phyloP scores from a whole-genome alignment of 208 protist species.

The Acanthamoeba culbertsoni region DNA sequence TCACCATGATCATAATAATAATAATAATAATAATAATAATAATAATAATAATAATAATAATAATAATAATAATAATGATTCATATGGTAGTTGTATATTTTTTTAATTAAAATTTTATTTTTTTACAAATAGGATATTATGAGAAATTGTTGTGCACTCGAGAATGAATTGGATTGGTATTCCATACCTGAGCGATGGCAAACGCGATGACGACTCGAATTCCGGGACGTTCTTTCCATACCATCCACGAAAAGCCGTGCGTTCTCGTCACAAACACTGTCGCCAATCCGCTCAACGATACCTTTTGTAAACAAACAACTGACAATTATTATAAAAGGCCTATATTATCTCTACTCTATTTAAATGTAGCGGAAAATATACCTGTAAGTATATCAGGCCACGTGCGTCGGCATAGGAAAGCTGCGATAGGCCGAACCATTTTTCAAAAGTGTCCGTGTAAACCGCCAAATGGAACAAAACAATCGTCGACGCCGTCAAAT shows the following conservation, averaged over 20 bases:
- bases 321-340: background rate
- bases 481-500: conserved; percentile 75
- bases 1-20: too few relatives aligned
- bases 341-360: background rate
- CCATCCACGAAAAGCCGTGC: conserved; percentile 66
- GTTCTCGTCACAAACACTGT: conserved; percentile 77
- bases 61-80: too few relatives aligned
- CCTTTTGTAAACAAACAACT: too few relatives aligned
- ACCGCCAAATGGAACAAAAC: conserved; percentile 72
- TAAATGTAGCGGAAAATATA: background rate
- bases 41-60: too few relatives aligned
- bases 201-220: conserved; percentile 73
- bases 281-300: conserved; percentile 73
- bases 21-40: too few relatives aligned
- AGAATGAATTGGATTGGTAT: too few relatives aligned
- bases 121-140: too few relatives aligned
- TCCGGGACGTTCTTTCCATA: conserved; percentile 70
- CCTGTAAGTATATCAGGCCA: conserved; percentile 80
- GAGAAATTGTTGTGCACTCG: too few relatives aligned
- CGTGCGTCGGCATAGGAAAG: conserved; percentile 63
- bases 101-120: too few relatives aligned
- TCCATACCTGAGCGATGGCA: conserved; percentile 70
- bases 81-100: too few relatives aligned
- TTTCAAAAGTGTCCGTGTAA: conserved; percentile 27
- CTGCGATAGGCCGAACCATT: background rate